Base-by-base conservation (phyloP, 441 rosid genomes). In the Populus tomentosa region DNA sequence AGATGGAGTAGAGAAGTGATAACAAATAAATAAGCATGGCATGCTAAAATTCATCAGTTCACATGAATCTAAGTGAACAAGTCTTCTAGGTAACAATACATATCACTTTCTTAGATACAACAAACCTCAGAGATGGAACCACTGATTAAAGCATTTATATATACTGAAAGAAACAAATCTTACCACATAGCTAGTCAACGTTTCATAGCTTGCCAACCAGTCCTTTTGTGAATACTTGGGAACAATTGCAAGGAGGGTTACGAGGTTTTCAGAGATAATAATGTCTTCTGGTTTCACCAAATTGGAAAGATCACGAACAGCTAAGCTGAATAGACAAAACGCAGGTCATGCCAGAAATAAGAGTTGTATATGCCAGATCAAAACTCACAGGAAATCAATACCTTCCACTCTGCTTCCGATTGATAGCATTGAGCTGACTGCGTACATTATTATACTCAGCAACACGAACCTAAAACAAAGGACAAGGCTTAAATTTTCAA, bases 391-490 rank as follows among this genome's bases (percentile, higher is more conserved):
- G 35, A 71, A 21, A 53, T 7, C 32, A 62, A 26, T 78, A 94
- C 99, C 99, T 97, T 83, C 98, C 98, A 86, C 94, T 97, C 79
- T 97, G 98, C 89, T 97, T 97, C 79, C 97, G 83, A 80, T 93
- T 97, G 65, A 97, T 93, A 74, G 97, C 93, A 88, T 91, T 97
- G 79, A 97, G 97, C 80, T 94, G 98, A 86, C 98, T 88, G 9
- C 98, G 97, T 61, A 94, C 88, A 86, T 89, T 94, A 87, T 80
- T 94, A 89, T 97, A 88, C 88, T 94, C 98, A 79, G 98, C 97
- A 63, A 89, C 93, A 78, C 98, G 97, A 81, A 97, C 97, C 99
- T 97, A 83, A 75, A 36, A 86, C 59, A 36, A 79, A 77, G 79
- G 73, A 69, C 24, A 79, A 35, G 69, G 69, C n/a, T 69, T 67